Evolutionary conservation across 2,329 filamentous ascomycete species (phyloP).

Genomic region (Aphanoascus verrucosus): DNA sequence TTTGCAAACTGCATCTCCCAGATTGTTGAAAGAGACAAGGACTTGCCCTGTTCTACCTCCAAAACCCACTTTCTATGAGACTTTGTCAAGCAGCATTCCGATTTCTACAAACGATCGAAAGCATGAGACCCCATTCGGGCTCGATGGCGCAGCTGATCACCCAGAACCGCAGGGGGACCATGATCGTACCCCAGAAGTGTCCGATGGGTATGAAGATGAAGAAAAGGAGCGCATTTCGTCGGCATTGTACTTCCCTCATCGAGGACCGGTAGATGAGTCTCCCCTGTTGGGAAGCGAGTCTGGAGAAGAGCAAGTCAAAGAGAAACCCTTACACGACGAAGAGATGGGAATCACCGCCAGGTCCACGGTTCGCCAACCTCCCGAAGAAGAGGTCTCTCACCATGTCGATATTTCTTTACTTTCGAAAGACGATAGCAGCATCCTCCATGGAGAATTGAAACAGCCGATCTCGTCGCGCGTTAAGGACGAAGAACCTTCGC

Average conservation of each 20-base stretch:
- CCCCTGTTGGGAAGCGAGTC: slow-evolving; percentile 2
- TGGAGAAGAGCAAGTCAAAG: not conserved
- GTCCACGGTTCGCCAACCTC: not conserved
- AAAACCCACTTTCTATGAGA: not conserved
- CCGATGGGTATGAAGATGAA: slow-evolving; percentile 27
- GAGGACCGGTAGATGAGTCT: slow-evolving; percentile 39
- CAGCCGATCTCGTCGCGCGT: slow-evolving; percentile 27
- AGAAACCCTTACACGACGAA: slow-evolving; percentile 12
- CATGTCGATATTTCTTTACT: slow-evolving; percentile 54
- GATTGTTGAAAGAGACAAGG: not conserved
- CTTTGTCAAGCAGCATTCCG: slow-evolving; percentile 1
- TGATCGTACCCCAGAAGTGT: not conserved
- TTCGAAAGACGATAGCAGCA: slow-evolving; percentile 50
- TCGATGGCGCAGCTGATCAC: not conserved
- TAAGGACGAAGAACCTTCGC: slow-evolving; percentile 25
- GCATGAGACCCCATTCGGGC: not conserved
- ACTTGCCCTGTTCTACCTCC: slow-evolving; percentile 2
- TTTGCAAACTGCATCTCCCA: not conserved
- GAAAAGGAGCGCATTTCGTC: slow-evolving; percentile 55
- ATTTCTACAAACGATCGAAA: not conserved
- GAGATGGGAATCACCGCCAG: slow-evolving; percentile 10
- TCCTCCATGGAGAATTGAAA: slow-evolving; percentile 49
- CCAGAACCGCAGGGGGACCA: not conserved
- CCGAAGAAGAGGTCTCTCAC: slow-evolving; percentile 21
- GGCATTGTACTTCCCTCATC: slow-evolving; percentile 54